These are phyloP conservation scores for Nigrospora osmanthi DNA, from an alignment of 2,329 filamentous ascomycete genomes.

Conservation along the genomic window DNA sequence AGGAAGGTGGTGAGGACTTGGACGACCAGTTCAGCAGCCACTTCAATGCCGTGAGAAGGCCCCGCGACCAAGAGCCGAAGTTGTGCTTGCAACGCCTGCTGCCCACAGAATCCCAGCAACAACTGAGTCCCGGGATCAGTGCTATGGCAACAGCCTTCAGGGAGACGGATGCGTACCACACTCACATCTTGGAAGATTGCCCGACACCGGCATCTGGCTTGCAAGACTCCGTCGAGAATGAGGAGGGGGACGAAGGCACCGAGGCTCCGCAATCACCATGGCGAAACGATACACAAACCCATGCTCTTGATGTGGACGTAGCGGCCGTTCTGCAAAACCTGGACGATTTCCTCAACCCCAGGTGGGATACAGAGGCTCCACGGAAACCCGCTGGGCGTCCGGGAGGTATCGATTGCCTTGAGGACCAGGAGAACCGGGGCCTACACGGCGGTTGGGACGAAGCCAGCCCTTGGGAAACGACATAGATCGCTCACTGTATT, in stretches of 20 bases:
- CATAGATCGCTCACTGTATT: too few relatives aligned
- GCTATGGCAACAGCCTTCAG: slow-evolving; percentile 44
- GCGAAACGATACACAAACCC: slow-evolving; percentile 12
- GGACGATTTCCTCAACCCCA: slow-evolving; percentile 31
- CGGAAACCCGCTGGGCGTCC: slow-evolving; percentile 19
- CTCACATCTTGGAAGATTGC: not conserved
- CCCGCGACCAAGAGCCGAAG: slow-evolving; percentile 9
- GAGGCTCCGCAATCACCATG: slow-evolving; percentile 17
- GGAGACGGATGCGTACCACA: slow-evolving; percentile 27
- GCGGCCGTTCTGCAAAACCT: slow-evolving; percentile 37
- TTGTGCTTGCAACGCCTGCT: slow-evolving; percentile 23
- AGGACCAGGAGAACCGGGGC: not conserved
- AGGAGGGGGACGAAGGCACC: slow-evolving; percentile 6
- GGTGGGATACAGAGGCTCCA: slow-evolving; percentile 29
- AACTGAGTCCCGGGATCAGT: slow-evolving; percentile 29
- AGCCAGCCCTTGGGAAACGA: not conserved
- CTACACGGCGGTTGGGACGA: not conserved
- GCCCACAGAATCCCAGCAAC: slow-evolving; percentile 34
- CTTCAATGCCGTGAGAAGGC: slow-evolving; percentile 35
- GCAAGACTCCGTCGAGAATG: not conserved
- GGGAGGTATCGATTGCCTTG: not conserved
- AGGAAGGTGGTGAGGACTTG: slow-evolving; percentile 20
- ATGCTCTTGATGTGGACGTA: slow-evolving; percentile 31
- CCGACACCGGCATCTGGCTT: slow-evolving; percentile 5
- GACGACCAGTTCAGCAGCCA: slow-evolving; percentile 36